Evolutionary conservation across 2,329 filamentous ascomycete genomes (phyloP), one percentile per base, ranked within the genome.

Genomic region (Pseudopithomyces chartarum): DNA sequence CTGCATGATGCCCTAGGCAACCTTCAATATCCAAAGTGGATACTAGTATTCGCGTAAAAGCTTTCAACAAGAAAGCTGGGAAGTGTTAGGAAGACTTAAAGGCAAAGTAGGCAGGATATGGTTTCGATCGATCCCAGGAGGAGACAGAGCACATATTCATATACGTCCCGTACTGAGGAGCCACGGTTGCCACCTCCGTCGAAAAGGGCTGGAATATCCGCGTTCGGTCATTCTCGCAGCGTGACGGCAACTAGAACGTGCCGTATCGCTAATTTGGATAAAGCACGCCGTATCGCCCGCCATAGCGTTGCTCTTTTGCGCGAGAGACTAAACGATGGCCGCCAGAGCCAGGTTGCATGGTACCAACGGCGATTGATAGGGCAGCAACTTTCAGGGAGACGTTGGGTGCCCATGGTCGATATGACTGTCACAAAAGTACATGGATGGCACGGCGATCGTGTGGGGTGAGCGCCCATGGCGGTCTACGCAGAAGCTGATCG

Each of bases 181-280:
- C 42, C 64, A 59, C 58, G 47, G 56, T 65, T 58, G 59, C 59
- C 62, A 63, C 60, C 60, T 39, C 6, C 32, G 59, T 48, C 58
- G 48, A 57, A 63, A 44, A 13, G 19, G 50, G 23, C 36, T 36
- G 50, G 23, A 33, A 44, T 51, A 40, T 56, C 61, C 42, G 36
- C 54, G 58, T 39, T 49, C 43, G 50, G 54, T 42, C 11, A 51
- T 6, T 32, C n/a, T 52, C 50, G 36, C 48, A 53, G 33, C 44
- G 49, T 23, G 44, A 42, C 45, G 39, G 55, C 51, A 59, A 13
- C 57, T 55, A 61, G 55, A 55, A 40, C 29, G 42, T 43, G 13
- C 52, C 64, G 64, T 67, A 67, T 65, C 57, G 46, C 57, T 56
- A 67, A 67, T 67, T 54, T 67, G 64, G 64, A 61, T 67, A 67